Base-by-base conservation (phyloP, 2,329 filamentous ascomycete species). In the Neonectria faginata region DNA sequence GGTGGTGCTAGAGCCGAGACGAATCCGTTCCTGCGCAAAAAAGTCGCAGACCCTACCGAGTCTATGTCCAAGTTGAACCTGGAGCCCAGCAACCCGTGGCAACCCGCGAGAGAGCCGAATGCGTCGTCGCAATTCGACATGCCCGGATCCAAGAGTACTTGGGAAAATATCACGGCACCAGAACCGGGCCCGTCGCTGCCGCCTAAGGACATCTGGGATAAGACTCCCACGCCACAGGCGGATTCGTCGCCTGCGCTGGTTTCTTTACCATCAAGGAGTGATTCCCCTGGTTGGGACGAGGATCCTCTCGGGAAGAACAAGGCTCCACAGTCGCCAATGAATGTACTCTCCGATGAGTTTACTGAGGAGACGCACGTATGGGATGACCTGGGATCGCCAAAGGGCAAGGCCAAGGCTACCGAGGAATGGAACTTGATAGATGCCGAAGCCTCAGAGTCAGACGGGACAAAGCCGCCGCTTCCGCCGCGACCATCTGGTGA, bases 341-440 rank as follows among this genome's bases (percentile, higher is more conserved):
- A 62, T 66, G 72, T 48, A 68, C 76, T 76, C 22, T 69, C 77
- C 0, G 70, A 68, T 22, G 79, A 82, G 47, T 71, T 80, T 2
- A 68, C 79, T 4, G 79, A 79, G 5, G 83, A 85, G 41, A 77
- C 79, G 2, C 77, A 85, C 64, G 82, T 81, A 0, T 87, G 85
- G 86, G 83, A 86, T 57, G 85, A 86, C 41, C 57, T 83, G 12
- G 78, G 77, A 6, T 70, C 74, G 0, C 57, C 73, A 5, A 85
- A 84, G 63, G 82, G 78, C 1, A 86, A 85, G 60, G 77, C 71
- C 3, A 80, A 76, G 25, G 77, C 77, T 51, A n/a, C 77, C 8
- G 82, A 86, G 6, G 84, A 83, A 42, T 87, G 85, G 85, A 86
- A 83, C 58, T 63, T 87, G 58, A 81, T 86, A 52, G 85, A 86